These are phyloP conservation scores for Oryza punctata DNA, from an alignment of 176 grass and related monocot genomes.

Conservation along the genomic window DNA sequence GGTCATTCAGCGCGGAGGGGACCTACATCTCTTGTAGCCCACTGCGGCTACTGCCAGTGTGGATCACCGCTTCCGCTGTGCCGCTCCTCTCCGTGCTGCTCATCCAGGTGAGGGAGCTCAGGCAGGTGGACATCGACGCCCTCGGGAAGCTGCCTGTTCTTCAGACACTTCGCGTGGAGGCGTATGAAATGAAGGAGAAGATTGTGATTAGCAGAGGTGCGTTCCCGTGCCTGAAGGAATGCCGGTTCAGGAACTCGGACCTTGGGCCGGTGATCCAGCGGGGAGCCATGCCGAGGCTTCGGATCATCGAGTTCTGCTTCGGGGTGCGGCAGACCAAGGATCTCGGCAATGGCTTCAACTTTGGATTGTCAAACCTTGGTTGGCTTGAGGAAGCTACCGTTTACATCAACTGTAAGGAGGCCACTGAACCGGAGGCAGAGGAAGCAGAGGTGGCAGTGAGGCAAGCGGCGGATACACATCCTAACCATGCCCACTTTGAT, in stretches of 20 bases:
- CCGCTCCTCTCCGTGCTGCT: neutral
- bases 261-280: neutral
- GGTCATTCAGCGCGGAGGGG: neutral
- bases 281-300: neutral
- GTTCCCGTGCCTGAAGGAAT: conserved; percentile 17
- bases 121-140: neutral
- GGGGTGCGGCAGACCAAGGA: neutral
- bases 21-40: neutral
- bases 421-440: neutral
- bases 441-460: neutral
- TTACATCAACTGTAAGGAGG: conserved; percentile 1
- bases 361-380: neutral
- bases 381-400: conserved; percentile 7
- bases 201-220: neutral
- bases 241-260: conserved; percentile 5
- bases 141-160: conserved; percentile 12
- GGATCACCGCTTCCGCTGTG: neutral
- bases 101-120: neutral
- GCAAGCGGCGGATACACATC: neutral
- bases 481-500: conserved; percentile 6
- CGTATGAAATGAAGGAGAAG: neutral
- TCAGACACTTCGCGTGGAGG: neutral
- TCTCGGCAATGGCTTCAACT: conserved; percentile 20
- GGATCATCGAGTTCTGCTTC: conserved; percentile 15
- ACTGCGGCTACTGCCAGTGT: neutral